Conservation (phyloP, 176 grass and related monocot species). For the Tillandsia fasciculata region DNA sequence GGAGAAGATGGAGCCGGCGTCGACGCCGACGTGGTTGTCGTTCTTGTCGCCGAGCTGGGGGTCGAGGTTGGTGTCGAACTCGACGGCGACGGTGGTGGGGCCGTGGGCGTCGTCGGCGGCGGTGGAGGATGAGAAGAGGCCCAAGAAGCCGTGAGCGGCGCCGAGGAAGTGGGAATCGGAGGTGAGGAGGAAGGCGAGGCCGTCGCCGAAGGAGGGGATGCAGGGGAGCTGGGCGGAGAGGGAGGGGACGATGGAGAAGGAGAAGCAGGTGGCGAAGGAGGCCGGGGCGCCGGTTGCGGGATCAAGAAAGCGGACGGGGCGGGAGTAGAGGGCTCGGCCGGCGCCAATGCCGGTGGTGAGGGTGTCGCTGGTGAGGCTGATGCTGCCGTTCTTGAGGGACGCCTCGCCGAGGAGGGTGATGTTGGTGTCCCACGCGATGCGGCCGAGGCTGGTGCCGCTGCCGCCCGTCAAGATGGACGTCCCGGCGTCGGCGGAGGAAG, state of each 20-base stretch:
- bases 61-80: not conserved
- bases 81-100: not conserved
- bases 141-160: not conserved
- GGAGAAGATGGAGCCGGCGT: no score
- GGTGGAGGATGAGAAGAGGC: not conserved
- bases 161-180: no score
- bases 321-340: constrained; percentile 50
- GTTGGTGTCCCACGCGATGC: no score
- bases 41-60: no score
- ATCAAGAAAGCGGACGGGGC: constrained; percentile 46
- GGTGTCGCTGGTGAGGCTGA: no score
- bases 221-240: constrained; percentile 34
- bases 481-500: no score
- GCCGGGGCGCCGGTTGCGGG: constrained; percentile 9
- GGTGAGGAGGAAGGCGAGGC: not conserved
- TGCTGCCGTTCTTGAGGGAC: no score
- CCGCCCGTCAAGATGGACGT: no score
- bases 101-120: not conserved
- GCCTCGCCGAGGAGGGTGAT: no score
- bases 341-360: constrained; percentile 22
- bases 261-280: constrained; percentile 48
- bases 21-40: no score
- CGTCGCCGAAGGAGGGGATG: constrained; percentile 28
- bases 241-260: constrained; percentile 36
- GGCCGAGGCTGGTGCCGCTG: no score